phyloP scores from a whole-genome alignment of 176 grass and related monocot genomes.

The Eleusine coracana region DNA sequence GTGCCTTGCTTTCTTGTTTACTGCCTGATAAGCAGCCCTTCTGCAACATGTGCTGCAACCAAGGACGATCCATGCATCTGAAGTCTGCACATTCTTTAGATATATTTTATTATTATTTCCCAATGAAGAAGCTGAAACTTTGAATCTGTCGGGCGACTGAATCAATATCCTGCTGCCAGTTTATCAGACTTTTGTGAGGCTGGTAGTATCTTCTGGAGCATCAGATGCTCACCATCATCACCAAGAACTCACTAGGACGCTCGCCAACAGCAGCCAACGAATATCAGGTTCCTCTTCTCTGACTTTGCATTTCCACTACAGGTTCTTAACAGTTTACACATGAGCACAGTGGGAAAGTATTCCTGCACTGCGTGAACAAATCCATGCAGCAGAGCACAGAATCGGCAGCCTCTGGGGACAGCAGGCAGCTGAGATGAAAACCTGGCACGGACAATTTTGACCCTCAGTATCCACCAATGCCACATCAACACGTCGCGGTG shows the following conservation, averaged over 20 bases:
- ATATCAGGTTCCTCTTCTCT: slow-evolving; percentile 35
- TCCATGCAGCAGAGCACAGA: neutral
- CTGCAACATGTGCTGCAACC: slow-evolving; percentile 52
- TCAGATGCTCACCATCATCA: slow-evolving; percentile 46
- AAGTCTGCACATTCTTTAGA: neutral
- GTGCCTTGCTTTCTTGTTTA: slow-evolving; percentile 4
- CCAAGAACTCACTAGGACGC: slow-evolving; percentile 38
- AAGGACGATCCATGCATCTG: slow-evolving; percentile 27
- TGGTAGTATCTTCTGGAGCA: slow-evolving; percentile 27
- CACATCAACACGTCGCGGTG: neutral
- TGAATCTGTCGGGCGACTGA: neutral
- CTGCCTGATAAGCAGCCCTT: slow-evolving; percentile 47
- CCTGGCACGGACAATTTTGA: slow-evolving; percentile 10
- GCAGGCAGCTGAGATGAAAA: neutral
- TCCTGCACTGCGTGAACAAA: slow-evolving; percentile 12
- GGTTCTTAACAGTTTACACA: neutral
- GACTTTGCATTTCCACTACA: slow-evolving; percentile 27
- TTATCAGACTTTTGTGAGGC: slow-evolving; percentile 1
- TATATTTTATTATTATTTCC: neutral
- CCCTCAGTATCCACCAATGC: neutral
- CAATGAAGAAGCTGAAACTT: slow-evolving; percentile 27
- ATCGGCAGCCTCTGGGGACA: neutral
- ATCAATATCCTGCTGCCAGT: neutral
- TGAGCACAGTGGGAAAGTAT: slow-evolving; percentile 5
- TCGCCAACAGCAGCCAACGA: slow-evolving; percentile 26